These are phyloP conservation scores for Escallonia rubra DNA, from an alignment of 129 eudicot genomes.

Conservation along the genomic window DNA sequence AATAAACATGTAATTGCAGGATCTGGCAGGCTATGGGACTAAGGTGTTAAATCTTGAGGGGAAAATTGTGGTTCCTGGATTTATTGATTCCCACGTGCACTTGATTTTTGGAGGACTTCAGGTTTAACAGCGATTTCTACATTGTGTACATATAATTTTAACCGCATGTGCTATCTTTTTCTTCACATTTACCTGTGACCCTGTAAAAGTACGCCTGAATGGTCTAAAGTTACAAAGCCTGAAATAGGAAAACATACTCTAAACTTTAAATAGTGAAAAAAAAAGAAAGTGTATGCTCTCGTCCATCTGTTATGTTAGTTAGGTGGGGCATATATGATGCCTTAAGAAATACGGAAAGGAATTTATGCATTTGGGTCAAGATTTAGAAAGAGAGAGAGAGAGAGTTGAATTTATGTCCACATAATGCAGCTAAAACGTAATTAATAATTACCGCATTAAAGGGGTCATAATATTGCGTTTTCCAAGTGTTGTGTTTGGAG, in stretches of 20 bases:
- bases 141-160: neutral
- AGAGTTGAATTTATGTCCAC: too few relatives aligned
- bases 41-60: slow-evolving; percentile 58
- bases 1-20: slow-evolving; percentile 38
- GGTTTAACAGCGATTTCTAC: slow-evolving; percentile 33
- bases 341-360: neutral
- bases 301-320: too few relatives aligned
- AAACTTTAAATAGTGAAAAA: too few relatives aligned
- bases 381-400: too few relatives aligned
- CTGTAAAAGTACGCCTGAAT: too few relatives aligned
- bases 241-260: too few relatives aligned
- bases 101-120: slow-evolving; percentile 78
- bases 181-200: neutral
- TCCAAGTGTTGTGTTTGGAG: slow-evolving; percentile 3
- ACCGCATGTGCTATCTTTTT: neutral
- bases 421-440: too few relatives aligned
- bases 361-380: too few relatives aligned
- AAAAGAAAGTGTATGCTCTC: too few relatives aligned
- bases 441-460: too few relatives aligned
- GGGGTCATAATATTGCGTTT: neutral
- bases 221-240: too few relatives aligned
- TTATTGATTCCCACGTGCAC: slow-evolving; percentile 95
- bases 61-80: slow-evolving; percentile 82
- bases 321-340: too few relatives aligned
- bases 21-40: slow-evolving; percentile 44